phyloP scores from a whole-genome alignment of 345 rosid genomes.

The Moricandia moricandioides region DNA sequence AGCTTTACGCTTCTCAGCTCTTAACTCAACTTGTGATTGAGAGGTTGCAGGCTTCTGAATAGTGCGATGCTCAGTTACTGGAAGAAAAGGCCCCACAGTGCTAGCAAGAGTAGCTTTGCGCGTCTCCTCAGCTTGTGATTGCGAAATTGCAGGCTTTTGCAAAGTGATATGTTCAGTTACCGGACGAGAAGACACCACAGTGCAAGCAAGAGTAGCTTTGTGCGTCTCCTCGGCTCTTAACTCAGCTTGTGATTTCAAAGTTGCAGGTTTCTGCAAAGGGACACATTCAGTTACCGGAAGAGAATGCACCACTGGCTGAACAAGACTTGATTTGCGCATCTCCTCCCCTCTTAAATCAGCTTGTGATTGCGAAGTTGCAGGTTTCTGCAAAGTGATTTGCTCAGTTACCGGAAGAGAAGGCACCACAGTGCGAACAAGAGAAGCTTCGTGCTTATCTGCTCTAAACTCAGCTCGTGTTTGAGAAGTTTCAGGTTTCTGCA shows the following conservation, averaged over 20 bases:
- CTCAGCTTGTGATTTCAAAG: conserved; percentile 32
- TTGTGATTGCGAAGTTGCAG: conserved; percentile 37
- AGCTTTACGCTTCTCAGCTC: conserved; percentile 16
- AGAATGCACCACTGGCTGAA: conserved; percentile 31
- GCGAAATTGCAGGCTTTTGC: conserved; percentile 33
- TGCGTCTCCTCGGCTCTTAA: conserved; percentile 18
- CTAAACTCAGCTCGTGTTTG: conserved; percentile 32
- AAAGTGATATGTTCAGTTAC: conserved; percentile 11
- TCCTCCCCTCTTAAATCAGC: conserved; percentile 19
- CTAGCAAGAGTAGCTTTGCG: neutral
- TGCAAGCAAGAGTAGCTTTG: conserved; percentile 2
- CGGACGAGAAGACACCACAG: conserved; percentile 39
- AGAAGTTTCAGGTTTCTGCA: conserved; percentile 33
- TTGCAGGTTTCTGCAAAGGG: conserved; percentile 33
- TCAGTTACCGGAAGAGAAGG: conserved; percentile 44
- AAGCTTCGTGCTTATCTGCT: conserved; percentile 12
- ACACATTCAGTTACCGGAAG: conserved; percentile 18
- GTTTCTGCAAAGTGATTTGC: conserved; percentile 19
- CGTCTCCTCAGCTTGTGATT: conserved; percentile 34
- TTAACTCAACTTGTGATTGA: conserved; percentile 34
- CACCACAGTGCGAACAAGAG: neutral
- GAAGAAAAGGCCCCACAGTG: conserved; percentile 35
- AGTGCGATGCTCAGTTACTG: conserved; percentile 20
- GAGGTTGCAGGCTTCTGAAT: conserved; percentile 34
- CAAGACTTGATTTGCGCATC: neutral